phyloP scores from a whole-genome alignment of 768 basidiomycete species.

The Kwoniella pini region DNA sequence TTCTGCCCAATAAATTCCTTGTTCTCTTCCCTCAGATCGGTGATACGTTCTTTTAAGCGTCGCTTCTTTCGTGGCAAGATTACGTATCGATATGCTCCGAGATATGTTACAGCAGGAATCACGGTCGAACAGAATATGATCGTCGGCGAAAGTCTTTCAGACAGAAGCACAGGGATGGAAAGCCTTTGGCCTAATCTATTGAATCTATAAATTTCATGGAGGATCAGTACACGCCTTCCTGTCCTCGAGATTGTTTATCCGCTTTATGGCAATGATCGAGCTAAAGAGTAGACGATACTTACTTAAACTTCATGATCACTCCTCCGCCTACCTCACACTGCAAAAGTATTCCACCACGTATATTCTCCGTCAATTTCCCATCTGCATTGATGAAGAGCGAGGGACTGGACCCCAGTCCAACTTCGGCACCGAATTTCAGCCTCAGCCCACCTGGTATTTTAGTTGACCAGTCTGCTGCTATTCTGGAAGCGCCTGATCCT shows the following conservation, averaged over 20 bases:
- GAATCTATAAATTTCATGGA: slow-evolving; percentile 48
- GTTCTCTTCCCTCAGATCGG: slow-evolving; percentile 64
- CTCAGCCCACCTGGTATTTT: slow-evolving; percentile 51
- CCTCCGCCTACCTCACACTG: slow-evolving; percentile 46
- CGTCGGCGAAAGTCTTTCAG: slow-evolving; percentile 48
- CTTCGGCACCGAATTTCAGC: slow-evolving; percentile 43
- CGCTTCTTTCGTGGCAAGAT: slow-evolving; percentile 51
- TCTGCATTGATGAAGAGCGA: slow-evolving; percentile 52
- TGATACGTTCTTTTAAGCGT: slow-evolving; percentile 60
- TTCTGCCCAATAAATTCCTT: slow-evolving; percentile 68
- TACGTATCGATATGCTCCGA: slow-evolving; percentile 53
- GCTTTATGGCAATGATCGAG: too few relatives aligned
- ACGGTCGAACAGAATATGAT: slow-evolving; percentile 50
- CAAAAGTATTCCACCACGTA: slow-evolving; percentile 46
- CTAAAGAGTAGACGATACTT: slow-evolving; percentile 2
- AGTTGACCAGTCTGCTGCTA: slow-evolving; percentile 46
- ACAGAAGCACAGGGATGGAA: slow-evolving; percentile 51
- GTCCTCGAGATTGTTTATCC: too few relatives aligned
- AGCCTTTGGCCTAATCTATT: slow-evolving; percentile 55
- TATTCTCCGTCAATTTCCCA: slow-evolving; percentile 51
- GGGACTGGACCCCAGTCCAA: slow-evolving; percentile 35
- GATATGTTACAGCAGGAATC: slow-evolving; percentile 51
- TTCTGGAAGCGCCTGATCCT: slow-evolving; percentile 36
- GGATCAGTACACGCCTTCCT: too few relatives aligned
- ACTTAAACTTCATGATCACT: slow-evolving; percentile 48